Conservation (phyloP, 2,329 filamentous ascomycete genomes). For the Plectosphaerella sp. region DNA sequence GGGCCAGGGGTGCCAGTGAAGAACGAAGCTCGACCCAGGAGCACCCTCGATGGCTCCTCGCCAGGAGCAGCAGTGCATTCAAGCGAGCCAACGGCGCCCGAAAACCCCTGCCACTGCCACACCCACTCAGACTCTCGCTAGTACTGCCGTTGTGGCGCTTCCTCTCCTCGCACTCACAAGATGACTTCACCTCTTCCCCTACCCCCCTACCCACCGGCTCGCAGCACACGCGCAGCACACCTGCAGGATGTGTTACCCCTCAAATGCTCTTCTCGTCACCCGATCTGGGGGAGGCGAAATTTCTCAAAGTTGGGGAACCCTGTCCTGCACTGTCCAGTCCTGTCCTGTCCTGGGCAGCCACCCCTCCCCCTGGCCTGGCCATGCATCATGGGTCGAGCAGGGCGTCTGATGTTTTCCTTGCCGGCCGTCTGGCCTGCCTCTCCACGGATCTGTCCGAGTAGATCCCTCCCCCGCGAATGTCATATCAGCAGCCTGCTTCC, state of each 20-base stretch:
- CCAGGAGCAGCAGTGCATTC: not conserved
- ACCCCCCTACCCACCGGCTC: not conserved
- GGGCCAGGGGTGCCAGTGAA: too few relatives aligned
- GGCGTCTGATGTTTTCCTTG: not conserved
- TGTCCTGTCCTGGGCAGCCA: slow-evolving; percentile 3
- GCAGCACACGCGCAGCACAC: not conserved
- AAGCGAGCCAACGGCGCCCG: not conserved
- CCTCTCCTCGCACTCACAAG: not conserved
- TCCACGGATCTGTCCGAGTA: too few relatives aligned
- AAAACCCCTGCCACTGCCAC: not conserved
- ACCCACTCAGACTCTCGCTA: not conserved
- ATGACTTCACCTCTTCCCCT: not conserved
- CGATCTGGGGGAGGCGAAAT: slow-evolving; percentile 1
- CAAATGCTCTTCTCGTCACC: not conserved
- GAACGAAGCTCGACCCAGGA: too few relatives aligned
- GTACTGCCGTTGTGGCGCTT: not conserved
- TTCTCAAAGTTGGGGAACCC: not conserved
- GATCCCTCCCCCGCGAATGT: too few relatives aligned
- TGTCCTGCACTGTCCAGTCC: slow-evolving; percentile 13
- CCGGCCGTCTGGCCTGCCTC: not conserved
- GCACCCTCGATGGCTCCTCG: too few relatives aligned
- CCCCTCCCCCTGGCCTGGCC: not conserved
- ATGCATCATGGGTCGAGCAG: not conserved
- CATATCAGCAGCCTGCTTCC: too few relatives aligned
- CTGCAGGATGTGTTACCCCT: not conserved